These are phyloP conservation scores for Myxozyma melibiosi DNA, from an alignment of 805 yeast species.

Conservation along the genomic window DNA sequence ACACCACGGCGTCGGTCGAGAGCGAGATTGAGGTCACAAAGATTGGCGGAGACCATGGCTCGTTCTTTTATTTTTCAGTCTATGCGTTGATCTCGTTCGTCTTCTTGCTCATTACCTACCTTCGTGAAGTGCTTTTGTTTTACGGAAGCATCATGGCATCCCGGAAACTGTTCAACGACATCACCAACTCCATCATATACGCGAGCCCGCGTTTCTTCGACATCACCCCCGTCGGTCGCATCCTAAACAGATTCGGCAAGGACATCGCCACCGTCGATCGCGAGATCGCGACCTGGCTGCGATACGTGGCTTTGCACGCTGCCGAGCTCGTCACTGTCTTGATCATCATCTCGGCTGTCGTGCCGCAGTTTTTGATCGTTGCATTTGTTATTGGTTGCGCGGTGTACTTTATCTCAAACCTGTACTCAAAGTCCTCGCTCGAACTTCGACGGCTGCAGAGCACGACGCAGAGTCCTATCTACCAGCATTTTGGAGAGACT, in stretches of 20 bases:
- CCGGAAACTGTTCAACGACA: conserved; percentile 66
- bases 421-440: conserved; percentile 67
- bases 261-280: conserved; percentile 94
- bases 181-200: conserved; percentile 64
- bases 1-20: neutral
- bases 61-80: conserved; percentile 7
- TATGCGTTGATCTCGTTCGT: conserved; percentile 62
- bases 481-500: conserved; percentile 78
- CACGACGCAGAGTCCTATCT: conserved; percentile 70
- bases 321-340: conserved; percentile 69
- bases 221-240: conserved; percentile 91
- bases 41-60: neutral
- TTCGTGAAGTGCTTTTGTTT: conserved; percentile 33
- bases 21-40: neutral
- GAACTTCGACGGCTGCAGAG: conserved; percentile 74
- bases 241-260: conserved; percentile 92
- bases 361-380: conserved; percentile 78
- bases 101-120: conserved; percentile 39
- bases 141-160: conserved; percentile 62
- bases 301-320: conserved; percentile 50
- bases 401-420: conserved; percentile 67
- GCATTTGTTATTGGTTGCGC: conserved; percentile 63
- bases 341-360: conserved; percentile 69
- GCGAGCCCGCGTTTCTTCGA: conserved; percentile 89
- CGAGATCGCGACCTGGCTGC: conserved; percentile 80